Percentiles rank a stretch among this genome's conserved stretches.
Evolutionary conservation across 2,329 filamentous ascomycete genomes (phyloP).

Genomic region (Corynespora cassiicola): DNA sequence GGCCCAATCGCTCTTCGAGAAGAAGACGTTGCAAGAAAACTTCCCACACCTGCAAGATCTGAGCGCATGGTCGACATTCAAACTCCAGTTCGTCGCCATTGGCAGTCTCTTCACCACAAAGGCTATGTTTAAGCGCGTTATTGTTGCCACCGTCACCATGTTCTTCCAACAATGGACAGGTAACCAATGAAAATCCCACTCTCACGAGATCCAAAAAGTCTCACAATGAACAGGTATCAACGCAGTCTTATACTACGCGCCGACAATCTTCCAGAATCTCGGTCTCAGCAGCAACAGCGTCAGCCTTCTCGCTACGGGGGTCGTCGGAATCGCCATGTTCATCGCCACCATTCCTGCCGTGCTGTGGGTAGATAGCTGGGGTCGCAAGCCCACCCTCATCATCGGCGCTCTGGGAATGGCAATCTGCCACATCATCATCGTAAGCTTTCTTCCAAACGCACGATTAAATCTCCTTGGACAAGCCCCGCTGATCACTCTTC

Average conservation of each 20-base stretch:
- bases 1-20: conserved; percentile 78
- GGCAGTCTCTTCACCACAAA: conserved; percentile 68
- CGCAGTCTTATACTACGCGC: conserved; percentile 57
- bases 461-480: not conserved
- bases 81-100: conserved; percentile 70
- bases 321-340: conserved; percentile 75
- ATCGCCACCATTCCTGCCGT: conserved; percentile 70
- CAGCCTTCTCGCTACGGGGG: conserved; percentile 71
- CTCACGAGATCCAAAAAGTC: too few relatives aligned
- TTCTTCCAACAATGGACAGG: conserved; percentile 61
- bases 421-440: conserved; percentile 73
- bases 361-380: conserved; percentile 69
- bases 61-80: conserved; percentile 64
- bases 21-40: conserved; percentile 69
- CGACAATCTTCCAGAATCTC: conserved; percentile 56
- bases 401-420: conserved; percentile 74
- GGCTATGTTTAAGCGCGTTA: conserved; percentile 71
- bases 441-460: too few relatives aligned
- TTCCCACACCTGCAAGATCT: conserved; percentile 70
- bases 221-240: conserved; percentile 61
- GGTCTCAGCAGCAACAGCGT: conserved; percentile 53
- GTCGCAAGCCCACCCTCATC: conserved; percentile 67
- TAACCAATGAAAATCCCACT: too few relatives aligned
- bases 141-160: conserved; percentile 63
- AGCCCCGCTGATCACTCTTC: conserved; percentile 1